Evolutionary conservation across 306 rosid genomes (phyloP), one percentile per base, ranked within the genome.

Genomic region (Comarum palustre): DNA sequence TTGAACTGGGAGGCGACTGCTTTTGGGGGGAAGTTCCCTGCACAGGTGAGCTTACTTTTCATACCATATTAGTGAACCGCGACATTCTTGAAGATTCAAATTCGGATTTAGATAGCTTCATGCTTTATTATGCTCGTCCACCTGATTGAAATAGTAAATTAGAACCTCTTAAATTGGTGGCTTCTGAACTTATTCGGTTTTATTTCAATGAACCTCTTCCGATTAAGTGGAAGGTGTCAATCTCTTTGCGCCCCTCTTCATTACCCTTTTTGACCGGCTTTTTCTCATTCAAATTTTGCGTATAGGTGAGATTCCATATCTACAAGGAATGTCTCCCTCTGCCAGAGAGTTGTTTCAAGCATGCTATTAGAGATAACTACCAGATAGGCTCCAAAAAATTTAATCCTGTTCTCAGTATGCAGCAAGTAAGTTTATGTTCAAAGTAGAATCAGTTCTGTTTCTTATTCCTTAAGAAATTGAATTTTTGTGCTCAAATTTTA

Each of bases 21-120:
- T 41, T 72, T 72, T 41, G 52, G 67, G 42, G 75, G 75, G 47
- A 41, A n/a, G 52, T 72, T 72, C 47, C 75, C 75, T 41, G 75
- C 75, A 17, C 75, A 72, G 67, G 67, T 72, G 55, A 41, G 55
- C 29, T 25, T 71, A 10, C 1, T 54, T 54, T 55, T 24, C 27
- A 3, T 42, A 38, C 27, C 52, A 0, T 19, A 42, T 16, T n/a
- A 24, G 14, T 48, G 11, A 50, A n/a, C 73, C 62, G 2, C 3
- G n/a, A 19, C 16, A 69, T 19, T 47, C 9, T 17, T 4, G 24
- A 6, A 31, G 9, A 46, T 7, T 60, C 31, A 14, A 31, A 14
- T 66, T 42, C 17, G 51, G 45, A 12, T 24, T 42, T n/a, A 42
- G 19, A 39, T 65, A 62, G 69, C 13, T 66, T 20, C 70, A 20